phyloP scores from a whole-genome alignment of 768 basidiomycete species.

The Rhodosporidiobolus odoratus region DNA sequence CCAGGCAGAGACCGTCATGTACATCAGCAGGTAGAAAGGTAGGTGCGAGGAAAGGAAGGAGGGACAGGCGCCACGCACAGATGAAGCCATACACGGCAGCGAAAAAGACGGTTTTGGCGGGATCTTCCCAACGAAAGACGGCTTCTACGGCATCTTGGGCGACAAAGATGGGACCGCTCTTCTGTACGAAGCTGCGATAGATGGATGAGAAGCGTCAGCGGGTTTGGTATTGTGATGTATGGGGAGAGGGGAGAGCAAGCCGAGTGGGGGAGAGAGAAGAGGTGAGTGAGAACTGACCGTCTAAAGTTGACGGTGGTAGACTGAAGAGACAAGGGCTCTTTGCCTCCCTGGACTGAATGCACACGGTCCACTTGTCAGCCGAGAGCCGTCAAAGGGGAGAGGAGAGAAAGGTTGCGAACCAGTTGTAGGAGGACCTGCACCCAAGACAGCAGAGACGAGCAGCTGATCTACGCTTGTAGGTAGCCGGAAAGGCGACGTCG shows the following conservation, averaged over 20 bases:
- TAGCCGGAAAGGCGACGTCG: neutral
- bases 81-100: constrained; percentile 33
- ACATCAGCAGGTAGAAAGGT: neutral
- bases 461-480: constrained; percentile 2
- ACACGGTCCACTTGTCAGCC: too few species aligned
- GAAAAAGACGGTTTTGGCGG: constrained; percentile 40
- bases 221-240: too few species aligned
- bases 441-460: constrained; percentile 3
- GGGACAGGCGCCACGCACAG: constrained; percentile 37
- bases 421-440: too few species aligned
- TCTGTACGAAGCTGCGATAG: constrained; percentile 39
- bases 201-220: too few species aligned
- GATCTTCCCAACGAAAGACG: constrained; percentile 40
- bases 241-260: neutral
- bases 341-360: constrained; percentile 34
- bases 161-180: constrained; percentile 40
- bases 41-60: neutral
- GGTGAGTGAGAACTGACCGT: constrained; percentile 9
- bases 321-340: constrained; percentile 35
- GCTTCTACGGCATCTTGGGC: constrained; percentile 40
- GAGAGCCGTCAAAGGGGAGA: too few species aligned
- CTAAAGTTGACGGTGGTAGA: constrained; percentile 39
- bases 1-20: neutral
- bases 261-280: constrained; percentile 8
- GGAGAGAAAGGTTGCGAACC: too few species aligned